A percentile compares a stretch with the other conserved stretches of the same genome.
Evolutionary conservation across 345 rosid species (phyloP).

Genomic region (Aquilaria yunnanensis): DNA sequence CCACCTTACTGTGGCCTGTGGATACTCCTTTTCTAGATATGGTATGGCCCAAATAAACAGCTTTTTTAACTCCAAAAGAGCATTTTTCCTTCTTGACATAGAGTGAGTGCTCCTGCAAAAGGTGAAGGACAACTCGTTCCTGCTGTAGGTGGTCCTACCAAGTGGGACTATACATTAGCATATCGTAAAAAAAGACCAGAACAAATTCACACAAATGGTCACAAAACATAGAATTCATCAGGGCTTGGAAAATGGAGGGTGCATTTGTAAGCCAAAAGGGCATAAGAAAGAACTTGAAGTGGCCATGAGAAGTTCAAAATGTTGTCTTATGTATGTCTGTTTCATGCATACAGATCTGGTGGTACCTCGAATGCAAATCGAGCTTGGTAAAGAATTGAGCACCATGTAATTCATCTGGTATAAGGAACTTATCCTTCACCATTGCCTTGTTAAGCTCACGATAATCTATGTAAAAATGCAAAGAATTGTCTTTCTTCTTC

Average conservation of each 20-base stretch:
- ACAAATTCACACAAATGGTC: neutral
- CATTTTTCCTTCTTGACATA: neutral
- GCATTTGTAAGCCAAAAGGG: neutral
- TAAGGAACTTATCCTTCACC: neutral
- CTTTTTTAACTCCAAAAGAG: neutral
- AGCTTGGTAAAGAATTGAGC: neutral
- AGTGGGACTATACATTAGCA: neutral
- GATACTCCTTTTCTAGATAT: neutral
- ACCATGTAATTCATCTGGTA: neutral
- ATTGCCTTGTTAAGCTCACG: neutral
- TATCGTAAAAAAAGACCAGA: neutral
- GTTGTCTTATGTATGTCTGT: neutral
- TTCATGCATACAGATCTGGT: neutral
- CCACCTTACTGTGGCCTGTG: neutral
- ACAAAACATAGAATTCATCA: neutral
- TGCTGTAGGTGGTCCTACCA: neutral
- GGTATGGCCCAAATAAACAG: neutral
- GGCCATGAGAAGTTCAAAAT: no score
- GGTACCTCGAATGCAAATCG: neutral
- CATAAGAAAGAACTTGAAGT: neutral
- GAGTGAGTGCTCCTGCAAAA: neutral
- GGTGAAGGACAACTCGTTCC: neutral
- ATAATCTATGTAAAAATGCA: neutral
- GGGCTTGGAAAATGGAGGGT: neutral
- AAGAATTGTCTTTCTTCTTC: neutral